Percentiles rank a stretch among this genome's conserved stretches.
phyloP scores from a whole-genome alignment of 768 basidiomycete species.

The Tricholoma matsutake region DNA sequence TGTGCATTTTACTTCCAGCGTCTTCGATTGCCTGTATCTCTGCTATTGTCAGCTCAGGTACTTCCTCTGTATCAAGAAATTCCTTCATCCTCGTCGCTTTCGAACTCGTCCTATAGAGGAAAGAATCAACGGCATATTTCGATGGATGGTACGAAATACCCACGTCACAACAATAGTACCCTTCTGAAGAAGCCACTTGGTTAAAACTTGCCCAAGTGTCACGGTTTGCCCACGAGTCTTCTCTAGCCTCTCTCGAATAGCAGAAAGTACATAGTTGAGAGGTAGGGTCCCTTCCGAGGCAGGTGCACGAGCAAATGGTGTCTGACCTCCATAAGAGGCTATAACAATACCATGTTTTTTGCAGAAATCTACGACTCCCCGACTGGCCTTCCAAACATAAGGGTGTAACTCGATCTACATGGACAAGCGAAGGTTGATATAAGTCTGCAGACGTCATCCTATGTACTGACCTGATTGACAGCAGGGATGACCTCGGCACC shows the following conservation, averaged over 20 bases:
- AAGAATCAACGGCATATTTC: neutral
- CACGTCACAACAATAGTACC: conserved; percentile 66
- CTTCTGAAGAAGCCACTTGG: conserved; percentile 66
- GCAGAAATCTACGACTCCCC: conserved; percentile 52
- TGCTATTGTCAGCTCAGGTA: conserved; percentile 53
- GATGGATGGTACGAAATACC: conserved; percentile 16
- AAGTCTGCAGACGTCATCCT: neutral
- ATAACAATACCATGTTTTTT: conserved; percentile 58
- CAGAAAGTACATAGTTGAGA: conserved; percentile 50
- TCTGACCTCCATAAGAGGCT: conserved; percentile 64
- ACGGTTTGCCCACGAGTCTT: conserved; percentile 39
- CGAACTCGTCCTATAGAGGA: conserved; percentile 40
- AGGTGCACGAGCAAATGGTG: conserved; percentile 35
- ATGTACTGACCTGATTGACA: conserved; percentile 58
- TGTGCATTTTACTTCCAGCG: conserved; percentile 47
- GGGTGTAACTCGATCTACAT: conserved; percentile 65
- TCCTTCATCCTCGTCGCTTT: conserved; percentile 46
- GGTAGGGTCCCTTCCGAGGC: conserved; percentile 69
- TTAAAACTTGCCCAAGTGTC: conserved; percentile 60
- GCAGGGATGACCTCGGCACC: conserved; percentile 53
- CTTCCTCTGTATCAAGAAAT: conserved; percentile 34
- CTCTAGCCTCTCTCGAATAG: conserved; percentile 49
- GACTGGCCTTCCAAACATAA: conserved; percentile 61
- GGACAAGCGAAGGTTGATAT: neutral
- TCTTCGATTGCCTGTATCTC: conserved; percentile 62